These are phyloP conservation scores for Neonectria coccinea DNA, from an alignment of 2,329 filamentous ascomycete species.

Conservation along the genomic window DNA sequence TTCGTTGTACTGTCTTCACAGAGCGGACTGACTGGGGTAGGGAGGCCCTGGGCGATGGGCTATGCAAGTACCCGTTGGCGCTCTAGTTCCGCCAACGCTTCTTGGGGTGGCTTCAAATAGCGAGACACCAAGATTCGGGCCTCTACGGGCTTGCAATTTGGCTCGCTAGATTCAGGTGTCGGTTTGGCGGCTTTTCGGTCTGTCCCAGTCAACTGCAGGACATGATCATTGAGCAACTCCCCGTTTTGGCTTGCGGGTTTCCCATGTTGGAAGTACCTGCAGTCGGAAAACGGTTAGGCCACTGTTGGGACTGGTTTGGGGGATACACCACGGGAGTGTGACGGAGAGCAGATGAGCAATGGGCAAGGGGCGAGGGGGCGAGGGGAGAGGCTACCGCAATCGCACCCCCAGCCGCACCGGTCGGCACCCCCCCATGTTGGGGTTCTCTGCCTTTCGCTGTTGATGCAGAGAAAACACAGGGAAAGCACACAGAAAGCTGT, in stretches of 20 bases:
- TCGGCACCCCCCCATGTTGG: slow-evolving; percentile 36
- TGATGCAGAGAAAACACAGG: slow-evolving; percentile 39
- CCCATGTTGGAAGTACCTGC: slow-evolving; percentile 23
- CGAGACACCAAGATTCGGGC: slow-evolving; percentile 32
- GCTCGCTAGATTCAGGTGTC: slow-evolving; percentile 28
- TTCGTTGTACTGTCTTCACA: slow-evolving; percentile 42
- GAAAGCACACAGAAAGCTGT: slow-evolving; percentile 37
- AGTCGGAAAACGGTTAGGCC: slow-evolving; percentile 27
- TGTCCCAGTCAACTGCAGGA: slow-evolving; percentile 21
- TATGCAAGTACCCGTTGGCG: slow-evolving; percentile 45
- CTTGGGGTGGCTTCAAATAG: slow-evolving; percentile 37
- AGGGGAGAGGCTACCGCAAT: slow-evolving; percentile 12
- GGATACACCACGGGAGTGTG: slow-evolving; percentile 43
- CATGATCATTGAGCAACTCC: slow-evolving; percentile 19
- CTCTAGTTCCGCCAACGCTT: slow-evolving; percentile 38
- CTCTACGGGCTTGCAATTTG: slow-evolving; percentile 20
- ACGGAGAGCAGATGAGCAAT: slow-evolving; percentile 37
- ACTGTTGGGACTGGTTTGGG: slow-evolving; percentile 29
- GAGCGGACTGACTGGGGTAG: slow-evolving; percentile 40
- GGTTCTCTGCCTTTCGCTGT: slow-evolving; percentile 34
- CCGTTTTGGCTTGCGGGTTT: slow-evolving; percentile 20
- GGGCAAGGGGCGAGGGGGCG: slow-evolving; percentile 20
- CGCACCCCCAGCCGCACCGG: slow-evolving; percentile 35
- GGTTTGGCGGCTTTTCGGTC: slow-evolving; percentile 21
- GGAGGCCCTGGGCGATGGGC: slow-evolving; percentile 38